A percentile compares a stretch with the other conserved stretches of the same genome.
phyloP scores from a whole-genome alignment of 306 rosid genomes.

The Fragaria vesca region DNA sequence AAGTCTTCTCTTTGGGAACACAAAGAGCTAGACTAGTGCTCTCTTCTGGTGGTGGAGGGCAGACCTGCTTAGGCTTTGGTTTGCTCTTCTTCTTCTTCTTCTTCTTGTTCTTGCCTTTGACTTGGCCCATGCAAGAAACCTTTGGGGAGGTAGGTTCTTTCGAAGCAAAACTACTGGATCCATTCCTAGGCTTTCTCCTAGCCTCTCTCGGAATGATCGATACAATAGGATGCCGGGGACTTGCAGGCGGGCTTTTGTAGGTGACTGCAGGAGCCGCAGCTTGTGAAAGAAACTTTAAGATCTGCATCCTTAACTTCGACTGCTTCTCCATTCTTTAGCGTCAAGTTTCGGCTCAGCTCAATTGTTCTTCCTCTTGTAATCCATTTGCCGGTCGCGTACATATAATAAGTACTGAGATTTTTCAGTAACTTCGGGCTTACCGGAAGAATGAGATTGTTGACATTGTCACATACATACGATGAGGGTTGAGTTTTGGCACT shows the following conservation, averaged over 20 bases:
- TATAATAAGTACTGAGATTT: neutral
- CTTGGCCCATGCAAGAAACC: slow-evolving; percentile 66
- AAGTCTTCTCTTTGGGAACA: slow-evolving; percentile 28
- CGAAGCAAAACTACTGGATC: slow-evolving; percentile 26
- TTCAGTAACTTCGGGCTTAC: neutral
- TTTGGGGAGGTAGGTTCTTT: slow-evolving; percentile 55
- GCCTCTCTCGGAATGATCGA: slow-evolving; percentile 52
- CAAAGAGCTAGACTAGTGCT: neutral
- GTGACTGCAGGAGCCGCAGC: slow-evolving; percentile 28
- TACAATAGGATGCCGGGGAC: slow-evolving; percentile 31
- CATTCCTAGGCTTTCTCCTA: slow-evolving; percentile 37
- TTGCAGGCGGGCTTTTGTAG: slow-evolving; percentile 33
- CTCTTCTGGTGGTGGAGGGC: neutral
- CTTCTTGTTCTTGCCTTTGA: slow-evolving; percentile 28
- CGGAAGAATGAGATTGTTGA: neutral
- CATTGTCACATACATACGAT: neutral
- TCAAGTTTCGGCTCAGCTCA: neutral
- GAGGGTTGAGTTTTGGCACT: neutral
- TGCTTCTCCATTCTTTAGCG: slow-evolving; percentile 38
- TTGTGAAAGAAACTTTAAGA: slow-evolving; percentile 40
- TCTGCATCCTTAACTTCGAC: slow-evolving; percentile 19
- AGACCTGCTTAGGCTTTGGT: slow-evolving; percentile 3
- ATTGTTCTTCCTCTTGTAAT: neutral
- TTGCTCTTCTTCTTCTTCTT: slow-evolving; percentile 16
- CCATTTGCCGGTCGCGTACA: neutral